Percentiles rank a stretch among this genome's conserved stretches.
phyloP scores from a whole-genome alignment of 805 yeast genomes.

The Millerozyma miso region DNA sequence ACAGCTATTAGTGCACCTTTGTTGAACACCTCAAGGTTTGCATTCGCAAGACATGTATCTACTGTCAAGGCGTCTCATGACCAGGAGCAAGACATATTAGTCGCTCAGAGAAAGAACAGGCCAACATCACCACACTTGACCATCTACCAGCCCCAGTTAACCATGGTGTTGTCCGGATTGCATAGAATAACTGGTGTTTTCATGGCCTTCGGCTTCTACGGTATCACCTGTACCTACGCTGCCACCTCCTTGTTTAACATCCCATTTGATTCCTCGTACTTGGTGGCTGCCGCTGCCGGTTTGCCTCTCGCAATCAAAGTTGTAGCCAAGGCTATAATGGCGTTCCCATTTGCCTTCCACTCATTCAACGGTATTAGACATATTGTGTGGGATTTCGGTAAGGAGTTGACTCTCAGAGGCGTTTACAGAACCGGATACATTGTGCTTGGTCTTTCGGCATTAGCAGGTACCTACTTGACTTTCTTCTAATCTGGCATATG shows the following conservation, averaged over 20 bases:
- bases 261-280: slow-evolving; percentile 54
- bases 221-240: slow-evolving; percentile 71
- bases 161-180: slow-evolving; percentile 72
- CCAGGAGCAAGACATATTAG: slow-evolving; percentile 65
- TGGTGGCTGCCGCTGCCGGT: slow-evolving; percentile 54
- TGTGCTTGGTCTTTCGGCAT: slow-evolving; percentile 63
- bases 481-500: slow-evolving; percentile 26
- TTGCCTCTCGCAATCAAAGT: slow-evolving; percentile 63
- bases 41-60: slow-evolving; percentile 19
- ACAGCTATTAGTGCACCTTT: slow-evolving; percentile 7
- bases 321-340: slow-evolving; percentile 62
- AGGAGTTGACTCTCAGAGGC: slow-evolving; percentile 74
- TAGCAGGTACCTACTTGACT: slow-evolving; percentile 55
- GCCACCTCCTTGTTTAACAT: slow-evolving; percentile 51
- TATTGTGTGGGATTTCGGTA: slow-evolving; percentile 87
- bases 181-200: slow-evolving; percentile 89
- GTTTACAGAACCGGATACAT: slow-evolving; percentile 90
- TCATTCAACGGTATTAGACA: slow-evolving; percentile 87
- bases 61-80: slow-evolving; percentile 48
- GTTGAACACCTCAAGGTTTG: slow-evolving; percentile 5
- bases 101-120: slow-evolving; percentile 80
- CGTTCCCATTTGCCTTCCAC: slow-evolving; percentile 88
- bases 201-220: slow-evolving; percentile 76
- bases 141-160: slow-evolving; percentile 88
- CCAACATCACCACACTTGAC: slow-evolving; percentile 88